phyloP scores from a whole-genome alignment of 176 grass and related monocot genomes.

The Puccinellia tenuiflora region DNA sequence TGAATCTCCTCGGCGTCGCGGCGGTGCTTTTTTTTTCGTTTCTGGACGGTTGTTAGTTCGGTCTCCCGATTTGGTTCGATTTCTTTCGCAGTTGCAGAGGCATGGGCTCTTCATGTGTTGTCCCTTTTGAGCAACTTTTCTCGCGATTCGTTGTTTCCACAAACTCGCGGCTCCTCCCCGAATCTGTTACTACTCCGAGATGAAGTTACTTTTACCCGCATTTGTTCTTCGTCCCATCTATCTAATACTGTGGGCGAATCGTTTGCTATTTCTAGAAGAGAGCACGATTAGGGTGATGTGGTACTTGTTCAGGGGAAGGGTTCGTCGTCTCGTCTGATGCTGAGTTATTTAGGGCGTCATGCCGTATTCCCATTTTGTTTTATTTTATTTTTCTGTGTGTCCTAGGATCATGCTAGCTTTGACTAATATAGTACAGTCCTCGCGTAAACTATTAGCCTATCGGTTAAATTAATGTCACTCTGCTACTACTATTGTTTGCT shows the following conservation, averaged over 20 bases:
- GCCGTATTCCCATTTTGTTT: background rate
- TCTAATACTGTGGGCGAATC: background rate
- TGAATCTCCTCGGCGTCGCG: background rate
- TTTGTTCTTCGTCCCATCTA: background rate
- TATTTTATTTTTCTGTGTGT: background rate
- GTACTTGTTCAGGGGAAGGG: slow-evolving; percentile 4
- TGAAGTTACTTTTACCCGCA: background rate
- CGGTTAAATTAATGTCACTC: background rate
- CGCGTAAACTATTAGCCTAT: slow-evolving; percentile 1
- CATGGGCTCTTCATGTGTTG: background rate
- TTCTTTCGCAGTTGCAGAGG: background rate
- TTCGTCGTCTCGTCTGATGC: slow-evolving; percentile 8
- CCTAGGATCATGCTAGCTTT: slow-evolving; percentile 9
- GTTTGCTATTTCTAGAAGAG: background rate
- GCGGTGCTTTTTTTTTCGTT: background rate
- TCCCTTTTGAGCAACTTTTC: slow-evolving; percentile 17
- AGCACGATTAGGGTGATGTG: background rate
- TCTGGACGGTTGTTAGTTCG: background rate
- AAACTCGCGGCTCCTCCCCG: background rate
- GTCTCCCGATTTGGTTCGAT: slow-evolving; percentile 6
- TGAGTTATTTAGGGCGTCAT: slow-evolving; percentile 14
- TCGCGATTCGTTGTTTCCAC: background rate
- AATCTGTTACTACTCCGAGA: slow-evolving; percentile 9
- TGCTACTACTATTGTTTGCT: slow-evolving; percentile 8
- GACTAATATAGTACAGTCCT: background rate